Evolutionary conservation across 1,139 yeast genomes (phyloP).

Genomic region (Protomyces lactucae-debilis): DNA sequence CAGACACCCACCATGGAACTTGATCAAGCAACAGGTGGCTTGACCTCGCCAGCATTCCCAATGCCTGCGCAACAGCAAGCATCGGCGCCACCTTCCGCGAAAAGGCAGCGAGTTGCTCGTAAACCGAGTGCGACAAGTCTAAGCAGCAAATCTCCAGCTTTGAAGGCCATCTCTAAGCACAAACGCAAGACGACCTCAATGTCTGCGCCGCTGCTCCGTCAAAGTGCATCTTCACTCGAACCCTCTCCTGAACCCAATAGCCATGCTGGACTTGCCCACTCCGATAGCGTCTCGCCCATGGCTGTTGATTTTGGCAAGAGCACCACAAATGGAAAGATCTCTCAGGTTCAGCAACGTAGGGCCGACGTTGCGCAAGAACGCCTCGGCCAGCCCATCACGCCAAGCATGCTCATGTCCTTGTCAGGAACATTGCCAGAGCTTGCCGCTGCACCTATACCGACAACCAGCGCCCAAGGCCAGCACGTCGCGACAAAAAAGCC

Average conservation of each 20-base stretch:
- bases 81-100: background rate
- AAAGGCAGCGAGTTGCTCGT: background rate
- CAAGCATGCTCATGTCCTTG: slow-evolving; percentile 22
- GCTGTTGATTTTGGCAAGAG: background rate
- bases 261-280: background rate
- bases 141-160: background rate
- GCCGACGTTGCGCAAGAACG: background rate
- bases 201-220: background rate
- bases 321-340: background rate
- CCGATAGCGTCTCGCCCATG: slow-evolving; percentile 12
- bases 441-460: background rate
- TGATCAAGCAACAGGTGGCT: background rate
- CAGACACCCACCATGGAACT: background rate
- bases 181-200: background rate
- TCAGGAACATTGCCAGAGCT: background rate
- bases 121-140: background rate
- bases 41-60: background rate
- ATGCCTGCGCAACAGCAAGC: background rate
- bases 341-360: background rate
- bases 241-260: slow-evolving; percentile 10
- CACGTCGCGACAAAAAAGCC: background rate
- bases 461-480: background rate
- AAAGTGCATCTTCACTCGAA: background rate
- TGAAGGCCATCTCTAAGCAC: background rate
- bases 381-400: slow-evolving; percentile 21